A percentile compares a stretch with the other conserved stretches of the same genome.
Conservation (phyloP, 495 filamentous ascomycete genomes). For the Mycothermus thermophilus region DNA sequence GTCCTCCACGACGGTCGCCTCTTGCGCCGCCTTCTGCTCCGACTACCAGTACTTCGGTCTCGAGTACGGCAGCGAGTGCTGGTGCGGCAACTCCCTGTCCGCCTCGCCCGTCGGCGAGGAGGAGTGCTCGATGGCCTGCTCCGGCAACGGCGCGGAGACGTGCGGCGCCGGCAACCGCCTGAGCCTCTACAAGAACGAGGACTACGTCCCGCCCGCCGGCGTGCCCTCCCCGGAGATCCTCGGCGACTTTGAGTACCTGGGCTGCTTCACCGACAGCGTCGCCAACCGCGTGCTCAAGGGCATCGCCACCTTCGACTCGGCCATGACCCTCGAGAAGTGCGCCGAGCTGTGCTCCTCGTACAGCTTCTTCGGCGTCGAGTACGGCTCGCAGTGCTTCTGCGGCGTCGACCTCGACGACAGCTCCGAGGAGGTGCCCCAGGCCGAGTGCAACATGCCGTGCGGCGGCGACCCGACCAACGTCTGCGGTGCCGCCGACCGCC, state of each 20-base stretch:
- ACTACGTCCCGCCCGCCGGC: not conserved
- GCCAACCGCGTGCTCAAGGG: constrained; percentile 2
- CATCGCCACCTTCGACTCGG: not conserved
- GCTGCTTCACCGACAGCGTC: constrained; percentile 9
- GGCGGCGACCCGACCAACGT: constrained; percentile 8
- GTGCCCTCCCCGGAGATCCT: constrained; percentile 3
- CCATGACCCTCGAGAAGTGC: constrained; percentile 24
- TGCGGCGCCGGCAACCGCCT: constrained; percentile 24
- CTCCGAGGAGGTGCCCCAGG: not conserved
- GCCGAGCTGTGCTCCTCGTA: constrained; percentile 10
- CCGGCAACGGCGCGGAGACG: constrained; percentile 18
- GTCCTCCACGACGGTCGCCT: constrained; percentile 8
- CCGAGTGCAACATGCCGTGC: constrained; percentile 10
- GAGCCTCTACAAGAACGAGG: too few species aligned
- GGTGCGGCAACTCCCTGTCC: constrained; percentile 6
- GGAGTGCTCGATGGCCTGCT: constrained; percentile 16
- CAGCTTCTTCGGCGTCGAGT: constrained; percentile 11
- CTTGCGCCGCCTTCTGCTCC: constrained; percentile 8
- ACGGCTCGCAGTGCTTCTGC: constrained; percentile 12
- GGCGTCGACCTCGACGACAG: constrained; percentile 1
- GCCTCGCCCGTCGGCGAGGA: constrained; percentile 1
- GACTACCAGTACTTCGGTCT: constrained; percentile 7
- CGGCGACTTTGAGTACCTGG: constrained; percentile 2
- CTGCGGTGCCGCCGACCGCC: constrained; percentile 7
- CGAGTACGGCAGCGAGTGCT: constrained; percentile 10